Percentiles rank a stretch among this genome's conserved stretches.
Evolutionary conservation across 2,329 filamentous ascomycete genomes (phyloP).

Genomic region (Penicillium sp.): DNA sequence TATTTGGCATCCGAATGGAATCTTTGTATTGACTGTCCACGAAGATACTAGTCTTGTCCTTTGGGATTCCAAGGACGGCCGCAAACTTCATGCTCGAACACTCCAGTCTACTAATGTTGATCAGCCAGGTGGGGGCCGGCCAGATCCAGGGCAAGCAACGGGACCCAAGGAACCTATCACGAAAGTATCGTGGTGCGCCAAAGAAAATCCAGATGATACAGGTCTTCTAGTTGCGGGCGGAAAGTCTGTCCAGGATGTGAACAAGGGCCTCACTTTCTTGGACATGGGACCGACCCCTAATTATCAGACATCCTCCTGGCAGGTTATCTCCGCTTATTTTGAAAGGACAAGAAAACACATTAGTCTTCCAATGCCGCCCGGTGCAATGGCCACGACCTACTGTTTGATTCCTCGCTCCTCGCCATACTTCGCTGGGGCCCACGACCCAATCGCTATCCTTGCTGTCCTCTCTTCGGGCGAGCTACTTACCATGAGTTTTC

Average conservation of each 20-base stretch:
- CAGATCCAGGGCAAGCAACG: conserved; percentile 48
- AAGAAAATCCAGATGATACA: conserved; percentile 90
- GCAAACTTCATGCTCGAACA: conserved; percentile 79
- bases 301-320: conserved; percentile 90
- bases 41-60: conserved; percentile 90
- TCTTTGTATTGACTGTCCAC: conserved; percentile 81
- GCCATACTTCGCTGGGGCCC: conserved; percentile 81
- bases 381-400: conserved; percentile 75
- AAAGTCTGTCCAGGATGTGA: conserved; percentile 62
- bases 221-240: conserved; percentile 85
- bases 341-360: conserved; percentile 70
- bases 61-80: conserved; percentile 89
- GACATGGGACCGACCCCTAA: conserved; percentile 86
- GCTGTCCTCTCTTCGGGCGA: conserved; percentile 81
- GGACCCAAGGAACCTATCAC: conserved; percentile 71
- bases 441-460: conserved; percentile 86
- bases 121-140: conserved; percentile 55
- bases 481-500: conserved; percentile 85
- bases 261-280: conserved; percentile 81
- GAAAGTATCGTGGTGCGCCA: conserved; percentile 88
- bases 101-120: conserved; percentile 73
- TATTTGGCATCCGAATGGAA: conserved; percentile 92
- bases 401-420: conserved; percentile 78
- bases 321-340: conserved; percentile 74
- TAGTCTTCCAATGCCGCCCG: conserved; percentile 72